These are phyloP conservation scores for Candida easanensis DNA, from an alignment of 805 yeast species.

Conservation along the genomic window DNA sequence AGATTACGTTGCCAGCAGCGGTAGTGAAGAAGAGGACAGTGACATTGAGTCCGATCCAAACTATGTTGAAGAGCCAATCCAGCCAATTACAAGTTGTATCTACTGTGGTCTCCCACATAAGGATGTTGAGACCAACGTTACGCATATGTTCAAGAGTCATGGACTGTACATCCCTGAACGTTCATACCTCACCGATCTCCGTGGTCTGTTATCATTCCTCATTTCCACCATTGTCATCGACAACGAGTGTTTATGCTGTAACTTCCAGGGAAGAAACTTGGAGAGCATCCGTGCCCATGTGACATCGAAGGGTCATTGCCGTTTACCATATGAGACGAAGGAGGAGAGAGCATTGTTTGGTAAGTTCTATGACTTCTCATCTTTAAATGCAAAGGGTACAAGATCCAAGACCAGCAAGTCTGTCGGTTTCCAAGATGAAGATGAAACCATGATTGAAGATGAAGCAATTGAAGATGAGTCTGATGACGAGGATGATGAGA, in stretches of 20 bases:
- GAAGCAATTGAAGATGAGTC: slow-evolving; percentile 21
- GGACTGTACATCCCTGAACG: slow-evolving; percentile 89
- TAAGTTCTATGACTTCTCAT: slow-evolving; percentile 79
- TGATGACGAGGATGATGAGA: slow-evolving; percentile 17
- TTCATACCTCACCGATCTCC: slow-evolving; percentile 60
- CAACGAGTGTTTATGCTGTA: slow-evolving; percentile 78
- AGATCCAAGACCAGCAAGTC: slow-evolving; percentile 28
- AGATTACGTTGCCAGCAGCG: slow-evolving; percentile 23
- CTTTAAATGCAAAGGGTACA: slow-evolving; percentile 45
- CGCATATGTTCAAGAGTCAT: slow-evolving; percentile 75
- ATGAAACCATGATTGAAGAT: slow-evolving; percentile 29
- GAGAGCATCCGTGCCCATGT: slow-evolving; percentile 91
- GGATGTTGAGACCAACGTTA: slow-evolving; percentile 56
- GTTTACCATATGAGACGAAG: slow-evolving; percentile 81
- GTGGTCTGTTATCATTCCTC: slow-evolving; percentile 71
- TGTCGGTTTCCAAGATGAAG: slow-evolving; percentile 25
- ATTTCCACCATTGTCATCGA: slow-evolving; percentile 83
- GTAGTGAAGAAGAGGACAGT: slow-evolving; percentile 28
- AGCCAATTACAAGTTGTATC: slow-evolving; percentile 49
- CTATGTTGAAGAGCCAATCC: slow-evolving; percentile 30
- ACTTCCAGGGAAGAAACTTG: slow-evolving; percentile 76
- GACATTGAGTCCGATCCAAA: slow-evolving; percentile 14
- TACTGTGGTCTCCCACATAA: slow-evolving; percentile 54
- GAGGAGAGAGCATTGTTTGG: slow-evolving; percentile 75
- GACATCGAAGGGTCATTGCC: slow-evolving; percentile 80